These are phyloP conservation scores for Trichoderma semiorbis DNA, from an alignment of 2,329 filamentous ascomycete species.

Conservation along the genomic window DNA sequence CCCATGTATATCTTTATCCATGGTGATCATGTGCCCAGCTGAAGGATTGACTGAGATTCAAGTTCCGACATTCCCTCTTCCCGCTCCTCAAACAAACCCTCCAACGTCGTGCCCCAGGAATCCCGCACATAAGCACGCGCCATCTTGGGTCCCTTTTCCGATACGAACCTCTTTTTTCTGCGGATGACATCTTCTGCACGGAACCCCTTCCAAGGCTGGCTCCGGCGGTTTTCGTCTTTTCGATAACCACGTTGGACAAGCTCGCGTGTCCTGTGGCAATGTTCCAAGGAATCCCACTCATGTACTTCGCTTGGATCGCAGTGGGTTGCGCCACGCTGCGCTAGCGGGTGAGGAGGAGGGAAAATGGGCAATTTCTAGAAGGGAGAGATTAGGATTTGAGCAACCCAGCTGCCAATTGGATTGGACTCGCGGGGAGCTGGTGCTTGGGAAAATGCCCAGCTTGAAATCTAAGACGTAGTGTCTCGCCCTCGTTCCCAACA, in stretches of 20 bases:
- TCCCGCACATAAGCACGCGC: background rate
- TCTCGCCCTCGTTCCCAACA: background rate
- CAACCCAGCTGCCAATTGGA: background rate
- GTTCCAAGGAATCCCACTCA: background rate
- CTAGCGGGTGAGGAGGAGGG: background rate
- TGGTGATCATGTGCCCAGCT: background rate
- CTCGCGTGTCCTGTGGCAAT: slow-evolving; percentile 14
- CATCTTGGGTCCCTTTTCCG: background rate
- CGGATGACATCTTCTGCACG: background rate
- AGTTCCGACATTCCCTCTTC: background rate
- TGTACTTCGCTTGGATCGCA: background rate
- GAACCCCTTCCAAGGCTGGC: background rate
- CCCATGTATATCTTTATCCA: background rate
- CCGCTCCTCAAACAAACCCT: background rate
- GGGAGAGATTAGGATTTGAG: background rate
- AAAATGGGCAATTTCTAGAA: background rate
- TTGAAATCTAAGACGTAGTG: background rate
- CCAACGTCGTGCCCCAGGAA: background rate
- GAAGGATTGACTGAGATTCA: background rate
- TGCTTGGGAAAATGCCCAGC: background rate
- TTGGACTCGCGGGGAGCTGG: background rate
- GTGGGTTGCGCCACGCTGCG: background rate
- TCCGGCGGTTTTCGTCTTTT: background rate
- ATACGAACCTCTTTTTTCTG: background rate
- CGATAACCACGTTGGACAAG: slow-evolving; percentile 12